phyloP scores from a whole-genome alignment of 73 alveolate genomes.

The Vitrella brassicaformis region DNA sequence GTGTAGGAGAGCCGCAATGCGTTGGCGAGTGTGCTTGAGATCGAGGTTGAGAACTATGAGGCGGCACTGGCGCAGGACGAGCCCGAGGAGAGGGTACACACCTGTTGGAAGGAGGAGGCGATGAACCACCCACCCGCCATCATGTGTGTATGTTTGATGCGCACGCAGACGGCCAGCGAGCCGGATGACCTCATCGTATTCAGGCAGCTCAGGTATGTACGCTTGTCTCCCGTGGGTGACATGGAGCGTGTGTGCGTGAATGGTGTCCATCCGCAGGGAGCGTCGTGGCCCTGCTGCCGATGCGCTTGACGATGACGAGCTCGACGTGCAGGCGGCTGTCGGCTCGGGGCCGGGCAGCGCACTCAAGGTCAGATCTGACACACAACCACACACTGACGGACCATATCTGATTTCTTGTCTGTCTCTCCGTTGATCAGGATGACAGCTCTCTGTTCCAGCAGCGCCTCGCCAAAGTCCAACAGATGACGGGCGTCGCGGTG shows the following conservation, averaged over 20 bases:
- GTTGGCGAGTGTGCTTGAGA: constrained; percentile 12
- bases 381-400: no score
- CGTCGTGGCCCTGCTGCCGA: constrained; percentile 11
- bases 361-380: no score
- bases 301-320: constrained; percentile 38
- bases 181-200: constrained; percentile 41
- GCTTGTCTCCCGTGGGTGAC: no score
- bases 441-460: constrained; percentile 32
- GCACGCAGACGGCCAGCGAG: constrained; percentile 14
- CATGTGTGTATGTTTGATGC: background rate
- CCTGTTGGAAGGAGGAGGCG: background rate
- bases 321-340: background rate
- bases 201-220: constrained; percentile 41
- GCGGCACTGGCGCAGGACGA: constrained; percentile 25
- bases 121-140: background rate
- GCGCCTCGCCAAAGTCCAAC: constrained; percentile 46
- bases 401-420: no score
- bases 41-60: constrained; percentile 25
- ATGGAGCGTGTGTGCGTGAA: no score
- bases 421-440: no score
- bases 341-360: no score
- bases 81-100: constrained; percentile 7
- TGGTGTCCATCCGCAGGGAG: no score
- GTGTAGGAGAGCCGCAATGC: background rate
- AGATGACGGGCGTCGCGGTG: constrained; percentile 57